Conservation (phyloP, 2,329 filamentous ascomycete genomes). For the Phialemonium atrogriseum region DNA sequence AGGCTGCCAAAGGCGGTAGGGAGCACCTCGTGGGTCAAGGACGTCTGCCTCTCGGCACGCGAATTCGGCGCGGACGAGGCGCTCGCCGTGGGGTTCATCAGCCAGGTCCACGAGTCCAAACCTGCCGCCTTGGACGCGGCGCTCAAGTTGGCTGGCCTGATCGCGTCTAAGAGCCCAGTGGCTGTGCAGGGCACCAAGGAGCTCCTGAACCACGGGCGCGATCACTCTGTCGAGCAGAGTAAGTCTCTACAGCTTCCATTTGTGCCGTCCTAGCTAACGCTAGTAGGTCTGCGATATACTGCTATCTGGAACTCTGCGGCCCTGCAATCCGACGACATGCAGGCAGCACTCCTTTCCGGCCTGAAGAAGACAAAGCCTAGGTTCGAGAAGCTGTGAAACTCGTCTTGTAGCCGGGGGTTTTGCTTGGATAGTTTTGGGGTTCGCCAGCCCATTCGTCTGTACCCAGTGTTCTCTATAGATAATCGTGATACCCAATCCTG, state of each 20-base stretch:
- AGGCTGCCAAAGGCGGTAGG: slow-evolving; percentile 68
- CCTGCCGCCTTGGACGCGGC: slow-evolving; percentile 53
- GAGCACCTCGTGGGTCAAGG: slow-evolving; percentile 68
- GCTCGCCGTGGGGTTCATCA: slow-evolving; percentile 60
- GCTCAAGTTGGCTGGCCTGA: slow-evolving; percentile 51
- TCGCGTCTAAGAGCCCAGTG: slow-evolving; percentile 79
- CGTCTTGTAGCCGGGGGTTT: too few species aligned
- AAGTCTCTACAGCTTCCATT: slow-evolving; percentile 23
- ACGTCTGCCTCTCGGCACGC: slow-evolving; percentile 64
- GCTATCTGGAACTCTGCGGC: slow-evolving; percentile 80
- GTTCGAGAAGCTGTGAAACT: slow-evolving; percentile 81
- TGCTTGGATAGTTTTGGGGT: neutral
- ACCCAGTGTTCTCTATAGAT: too few species aligned
- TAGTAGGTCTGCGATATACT: slow-evolving; percentile 66
- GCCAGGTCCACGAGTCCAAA: slow-evolving; percentile 56
- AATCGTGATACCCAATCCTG: too few species aligned
- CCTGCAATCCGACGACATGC: slow-evolving; percentile 72
- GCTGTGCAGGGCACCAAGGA: slow-evolving; percentile 85
- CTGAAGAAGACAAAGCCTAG: slow-evolving; percentile 70
- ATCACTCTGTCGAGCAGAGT: slow-evolving; percentile 71
- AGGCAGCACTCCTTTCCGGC: slow-evolving; percentile 64
- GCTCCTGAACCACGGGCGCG: slow-evolving; percentile 71
- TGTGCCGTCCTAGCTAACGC: slow-evolving; percentile 3
- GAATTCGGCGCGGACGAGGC: slow-evolving; percentile 64
- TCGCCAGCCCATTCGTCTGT: neutral